Evolutionary conservation across 371 early-diverging fungal genomes (phyloP).

Genomic region (Cokeromyces recurvatus): DNA sequence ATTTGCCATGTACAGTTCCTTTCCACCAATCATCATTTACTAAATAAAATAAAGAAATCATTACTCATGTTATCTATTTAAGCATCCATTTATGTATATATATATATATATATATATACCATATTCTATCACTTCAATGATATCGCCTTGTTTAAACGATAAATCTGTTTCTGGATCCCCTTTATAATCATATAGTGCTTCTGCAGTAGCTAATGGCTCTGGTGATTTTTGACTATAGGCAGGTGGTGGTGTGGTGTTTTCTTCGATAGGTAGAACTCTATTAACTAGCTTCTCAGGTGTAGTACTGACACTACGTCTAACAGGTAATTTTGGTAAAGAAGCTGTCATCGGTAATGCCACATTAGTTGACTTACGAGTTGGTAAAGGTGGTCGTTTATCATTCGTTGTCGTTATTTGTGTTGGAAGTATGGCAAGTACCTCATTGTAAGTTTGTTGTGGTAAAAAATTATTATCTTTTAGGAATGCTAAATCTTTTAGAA

Average conservation of each 20-base stretch:
- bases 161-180: conserved; percentile 46
- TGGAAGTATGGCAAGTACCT: conserved; percentile 33
- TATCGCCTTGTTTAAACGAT: conserved; percentile 45
- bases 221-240: conserved; percentile 17
- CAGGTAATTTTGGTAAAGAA: conserved; percentile 31
- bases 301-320: conserved; percentile 25
- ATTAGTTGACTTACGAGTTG: conserved; percentile 33
- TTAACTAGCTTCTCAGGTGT: background rate
- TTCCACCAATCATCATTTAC: conserved; percentile 54
- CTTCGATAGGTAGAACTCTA: conserved; percentile 1
- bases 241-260: conserved; percentile 21
- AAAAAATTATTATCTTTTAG: conserved; percentile 38
- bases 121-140: conserved; percentile 48
- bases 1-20: conserved; percentile 34
- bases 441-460: conserved; percentile 28
- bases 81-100: no score
- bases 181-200: conserved; percentile 43
- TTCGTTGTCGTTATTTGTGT: background rate
- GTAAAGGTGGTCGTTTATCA: conserved; percentile 28
- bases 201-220: conserved; percentile 21
- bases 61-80: background rate
- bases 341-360: conserved; percentile 11
- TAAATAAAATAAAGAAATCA: conserved; percentile 3
- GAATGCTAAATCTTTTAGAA: conserved; percentile 36
- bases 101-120: conserved; percentile 28